Evolutionary conservation across 495 filamentous ascomycete genomes (phyloP).

Genomic region (Penicillium alfredii): DNA sequence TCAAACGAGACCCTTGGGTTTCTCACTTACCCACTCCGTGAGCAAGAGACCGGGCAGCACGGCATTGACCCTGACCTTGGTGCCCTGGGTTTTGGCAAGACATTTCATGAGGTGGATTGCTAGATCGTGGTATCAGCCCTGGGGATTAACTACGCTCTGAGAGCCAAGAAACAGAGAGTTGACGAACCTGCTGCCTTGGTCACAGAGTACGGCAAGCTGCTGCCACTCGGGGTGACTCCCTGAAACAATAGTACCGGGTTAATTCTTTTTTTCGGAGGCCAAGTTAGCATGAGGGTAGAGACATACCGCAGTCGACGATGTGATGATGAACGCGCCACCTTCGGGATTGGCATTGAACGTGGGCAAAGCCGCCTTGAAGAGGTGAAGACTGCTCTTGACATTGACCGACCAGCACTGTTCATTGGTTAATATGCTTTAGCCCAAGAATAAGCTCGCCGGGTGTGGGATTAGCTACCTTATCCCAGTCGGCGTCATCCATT

Average conservation of each 20-base stretch:
- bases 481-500: constrained; percentile 62
- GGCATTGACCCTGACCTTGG: constrained; percentile 62
- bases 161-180: background rate
- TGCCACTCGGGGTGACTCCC: constrained; percentile 46
- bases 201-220: constrained; percentile 60
- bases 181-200: constrained; percentile 55
- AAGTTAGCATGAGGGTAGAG: background rate
- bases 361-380: constrained; percentile 57
- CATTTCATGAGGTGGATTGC: constrained; percentile 68
- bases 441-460: background rate
- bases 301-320: constrained; percentile 55
- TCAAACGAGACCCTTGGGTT: too few relatives aligned
- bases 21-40: constrained; percentile 65
- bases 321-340: constrained; percentile 63
- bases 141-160: too few relatives aligned
- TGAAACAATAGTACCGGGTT: constrained; percentile 9
- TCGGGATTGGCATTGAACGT: constrained; percentile 64
- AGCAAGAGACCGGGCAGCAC: constrained; percentile 60
- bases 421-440: constrained; percentile 1
- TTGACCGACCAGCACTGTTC: constrained; percentile 62
- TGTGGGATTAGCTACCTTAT: constrained; percentile 43
- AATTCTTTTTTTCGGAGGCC: background rate
- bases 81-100: constrained; percentile 59
- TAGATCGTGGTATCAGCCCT: constrained; percentile 10
- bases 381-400: constrained; percentile 58